Base-by-base conservation (phyloP, 306 rosid genomes). In the Dalbergia oliveri region DNA sequence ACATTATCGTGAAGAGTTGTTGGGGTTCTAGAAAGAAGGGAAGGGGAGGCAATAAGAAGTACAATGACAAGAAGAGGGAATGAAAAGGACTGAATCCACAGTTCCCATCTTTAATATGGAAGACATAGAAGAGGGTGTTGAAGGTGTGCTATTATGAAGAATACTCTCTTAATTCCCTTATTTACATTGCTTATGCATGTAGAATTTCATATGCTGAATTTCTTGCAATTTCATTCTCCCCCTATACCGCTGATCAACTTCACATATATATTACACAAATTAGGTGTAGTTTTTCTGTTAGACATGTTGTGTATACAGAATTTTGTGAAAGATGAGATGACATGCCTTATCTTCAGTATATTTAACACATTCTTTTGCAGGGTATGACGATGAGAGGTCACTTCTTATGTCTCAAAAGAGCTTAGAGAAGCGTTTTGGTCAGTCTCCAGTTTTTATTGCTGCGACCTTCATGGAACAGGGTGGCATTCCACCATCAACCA, bases 381-480 rank as follows among this genome's bases (percentile, higher is more conserved):
- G 94, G 69, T 93, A 93, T 89, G 98, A 93, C 71, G 99, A 96
- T 69, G 98, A 93, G 88, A 90, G 97, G 79, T 81, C 96, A n/a
- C 97, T 91, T 78, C 97, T 96, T 69, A 88, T 91, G 94, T 88
- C 98, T 75, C 94, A 93, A 59, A 90, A 91, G 97, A 90, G 94
- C 87, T 89, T 91, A 81, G 99, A 96, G 88, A 96, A 96, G 89
- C 99, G 99, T 37, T 96, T 96, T 45, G 99, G 99, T 66, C 99
- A 93, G 80, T 96, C 99, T 50, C 99, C 99, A 1, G 99, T 93
- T 83, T 93, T 96, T 83, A 93, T 96, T 84, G 91, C 98, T 26
- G 99, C 98, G 74, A 96, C 99, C 66, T 96, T 91, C 88, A 91
- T 93, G 98, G 99, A 96, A 79, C 93, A 87, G 78, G 99, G 99